These are phyloP conservation scores for Vigna angularis DNA, from an alignment of 306 rosid genomes.

Conservation along the genomic window DNA sequence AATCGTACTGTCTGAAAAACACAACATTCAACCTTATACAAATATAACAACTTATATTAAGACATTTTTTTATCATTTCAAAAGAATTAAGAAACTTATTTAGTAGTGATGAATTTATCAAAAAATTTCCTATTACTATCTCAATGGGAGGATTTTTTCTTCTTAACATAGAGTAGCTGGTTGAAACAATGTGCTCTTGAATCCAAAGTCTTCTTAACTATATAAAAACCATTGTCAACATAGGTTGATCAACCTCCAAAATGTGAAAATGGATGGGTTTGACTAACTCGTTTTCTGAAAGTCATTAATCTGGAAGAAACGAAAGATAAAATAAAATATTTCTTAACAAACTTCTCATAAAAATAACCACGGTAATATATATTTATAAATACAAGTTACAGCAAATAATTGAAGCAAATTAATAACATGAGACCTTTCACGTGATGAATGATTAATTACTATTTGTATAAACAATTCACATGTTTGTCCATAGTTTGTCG, in stretches of 20 bases:
- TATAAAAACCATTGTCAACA: no score
- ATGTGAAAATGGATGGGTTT: no score
- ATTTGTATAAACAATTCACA: conserved; percentile 38
- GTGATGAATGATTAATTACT: conserved; percentile 37
- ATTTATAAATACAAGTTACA: background rate
- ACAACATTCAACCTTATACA: background rate
- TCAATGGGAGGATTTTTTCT: no score
- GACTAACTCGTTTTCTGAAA: no score
- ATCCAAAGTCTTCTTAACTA: no score
- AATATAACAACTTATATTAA: background rate
- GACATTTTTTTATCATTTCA: background rate
- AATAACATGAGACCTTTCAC: background rate
- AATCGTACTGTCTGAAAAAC: background rate
- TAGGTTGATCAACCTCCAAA: no score
- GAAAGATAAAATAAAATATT: background rate
- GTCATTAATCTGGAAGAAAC: background rate
- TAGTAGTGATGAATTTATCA: background rate
- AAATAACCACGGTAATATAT: background rate
- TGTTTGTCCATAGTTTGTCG: conserved; percentile 18
- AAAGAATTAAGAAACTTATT: background rate
- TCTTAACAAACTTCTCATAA: background rate
- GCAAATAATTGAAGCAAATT: background rate
- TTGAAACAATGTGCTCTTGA: no score
- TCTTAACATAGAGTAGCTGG: no score
- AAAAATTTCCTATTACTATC: no score